phyloP scores from a whole-genome alignment of 2,329 filamentous ascomycete genomes.

The Ophiocordyceps camponoti-saundersi region DNA sequence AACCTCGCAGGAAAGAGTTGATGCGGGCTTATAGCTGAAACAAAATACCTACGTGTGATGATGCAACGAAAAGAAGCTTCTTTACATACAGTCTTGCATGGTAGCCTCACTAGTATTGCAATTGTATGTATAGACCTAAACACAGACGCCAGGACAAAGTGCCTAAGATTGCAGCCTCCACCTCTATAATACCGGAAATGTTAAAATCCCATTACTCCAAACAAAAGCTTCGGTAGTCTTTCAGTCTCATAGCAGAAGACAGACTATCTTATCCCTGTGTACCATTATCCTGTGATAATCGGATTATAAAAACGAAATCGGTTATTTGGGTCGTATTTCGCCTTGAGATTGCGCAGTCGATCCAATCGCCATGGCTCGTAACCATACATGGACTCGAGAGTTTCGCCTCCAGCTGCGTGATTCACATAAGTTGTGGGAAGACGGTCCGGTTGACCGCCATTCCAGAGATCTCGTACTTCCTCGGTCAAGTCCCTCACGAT shows the following conservation, averaged over 20 bases:
- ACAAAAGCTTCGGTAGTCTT: no score
- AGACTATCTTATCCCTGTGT: not conserved
- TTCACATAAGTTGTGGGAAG: conserved; percentile 7
- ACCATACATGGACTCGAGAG: conserved; percentile 7
- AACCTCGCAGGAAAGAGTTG: no score
- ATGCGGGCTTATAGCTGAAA: no score
- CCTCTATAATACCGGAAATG: not conserved
- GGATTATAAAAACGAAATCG: conserved; percentile 1
- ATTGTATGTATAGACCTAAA: no score
- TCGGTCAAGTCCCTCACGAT: not conserved
- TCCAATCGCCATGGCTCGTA: conserved; percentile 1
- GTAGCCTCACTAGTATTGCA: no score
- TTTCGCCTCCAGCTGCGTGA: conserved; percentile 8
- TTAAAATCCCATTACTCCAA: not conserved
- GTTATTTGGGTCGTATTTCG: not conserved
- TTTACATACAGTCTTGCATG: no score
- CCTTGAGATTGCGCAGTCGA: not conserved
- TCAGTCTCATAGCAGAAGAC: no score
- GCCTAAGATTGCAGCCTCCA: no score
- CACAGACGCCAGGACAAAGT: no score
- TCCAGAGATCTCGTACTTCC: conserved; percentile 3
- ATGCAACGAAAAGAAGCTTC: no score
- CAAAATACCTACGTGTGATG: no score
- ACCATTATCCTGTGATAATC: not conserved
- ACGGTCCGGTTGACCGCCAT: conserved; percentile 5